Evolutionary conservation across 441 rosid genomes (phyloP).

Genomic region (Adansonia madagascariensis): DNA sequence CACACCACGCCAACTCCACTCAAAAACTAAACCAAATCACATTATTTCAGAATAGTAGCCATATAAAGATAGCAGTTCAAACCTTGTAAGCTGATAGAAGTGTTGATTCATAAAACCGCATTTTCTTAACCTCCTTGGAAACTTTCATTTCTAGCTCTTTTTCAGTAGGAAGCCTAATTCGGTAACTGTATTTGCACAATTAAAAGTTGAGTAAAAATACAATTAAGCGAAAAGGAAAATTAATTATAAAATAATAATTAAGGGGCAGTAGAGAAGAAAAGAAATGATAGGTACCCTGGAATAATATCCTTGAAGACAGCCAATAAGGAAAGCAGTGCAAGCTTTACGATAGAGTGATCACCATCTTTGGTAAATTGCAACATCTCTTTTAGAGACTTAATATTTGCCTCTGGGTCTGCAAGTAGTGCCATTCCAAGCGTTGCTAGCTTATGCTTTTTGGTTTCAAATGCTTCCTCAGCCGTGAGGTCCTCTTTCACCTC

Average conservation of each 20-base stretch:
- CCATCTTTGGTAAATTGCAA: conserved; percentile 62
- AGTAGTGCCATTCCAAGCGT: conserved; percentile 77
- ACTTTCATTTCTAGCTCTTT: conserved; percentile 97
- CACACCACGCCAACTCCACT: conserved; percentile 9
- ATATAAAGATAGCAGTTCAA: conserved; percentile 24
- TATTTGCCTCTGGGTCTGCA: conserved; percentile 78
- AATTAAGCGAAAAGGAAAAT: conserved; percentile 11
- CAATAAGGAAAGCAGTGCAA: conserved; percentile 74
- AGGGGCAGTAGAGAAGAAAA: conserved; percentile 21
- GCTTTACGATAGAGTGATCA: conserved; percentile 65
- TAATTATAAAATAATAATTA: conserved; percentile 5
- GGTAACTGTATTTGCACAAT: conserved; percentile 58
- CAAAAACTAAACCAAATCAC: background rate
- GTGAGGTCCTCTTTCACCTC: conserved; percentile 87
- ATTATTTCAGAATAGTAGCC: background rate
- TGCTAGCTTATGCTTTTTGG: conserved; percentile 69
- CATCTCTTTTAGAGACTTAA: conserved; percentile 78
- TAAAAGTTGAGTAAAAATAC: conserved; percentile 13
- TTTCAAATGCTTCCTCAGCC: conserved; percentile 75
- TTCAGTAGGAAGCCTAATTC: conserved; percentile 96
- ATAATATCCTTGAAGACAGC: conserved; percentile 93
- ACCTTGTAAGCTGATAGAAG: conserved; percentile 88
- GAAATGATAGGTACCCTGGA: conserved; percentile 65
- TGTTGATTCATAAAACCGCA: conserved; percentile 80
- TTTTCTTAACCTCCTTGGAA: conserved; percentile 92